Conservation (phyloP, 2,329 filamentous ascomycete genomes). For the Penicillium sp. region DNA sequence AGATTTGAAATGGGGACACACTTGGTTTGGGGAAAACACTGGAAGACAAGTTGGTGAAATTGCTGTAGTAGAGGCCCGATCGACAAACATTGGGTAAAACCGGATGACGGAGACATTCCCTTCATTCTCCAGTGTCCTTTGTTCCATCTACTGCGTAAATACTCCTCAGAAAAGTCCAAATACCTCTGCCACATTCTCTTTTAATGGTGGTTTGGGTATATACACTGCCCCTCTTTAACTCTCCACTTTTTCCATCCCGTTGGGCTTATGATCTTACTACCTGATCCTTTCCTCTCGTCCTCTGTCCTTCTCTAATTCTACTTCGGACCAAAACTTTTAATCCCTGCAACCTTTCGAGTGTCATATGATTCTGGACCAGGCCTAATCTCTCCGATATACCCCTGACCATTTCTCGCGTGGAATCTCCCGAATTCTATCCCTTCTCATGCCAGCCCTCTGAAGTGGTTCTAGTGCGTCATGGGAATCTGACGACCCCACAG, state of each 20-base stretch:
- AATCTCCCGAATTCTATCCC: neutral
- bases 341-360: neutral
- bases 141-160: neutral
- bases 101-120: conserved; percentile 5
- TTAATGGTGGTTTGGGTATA: neutral
- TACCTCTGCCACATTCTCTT: conserved; percentile 1
- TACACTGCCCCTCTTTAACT: conserved; percentile 2
- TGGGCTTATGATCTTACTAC: conserved; percentile 4
- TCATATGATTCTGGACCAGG: conserved; percentile 14
- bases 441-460: conserved; percentile 6
- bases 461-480: conserved; percentile 12
- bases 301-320: neutral
- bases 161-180: neutral
- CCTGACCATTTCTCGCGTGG: conserved; percentile 4
- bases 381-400: conserved; percentile 8
- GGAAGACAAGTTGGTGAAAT: neutral
- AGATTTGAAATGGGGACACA: neutral
- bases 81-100: neutral
- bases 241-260: conserved; percentile 2
- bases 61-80: neutral
- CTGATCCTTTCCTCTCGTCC: neutral
- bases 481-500: conserved; percentile 10
- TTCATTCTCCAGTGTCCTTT: conserved; percentile 5
- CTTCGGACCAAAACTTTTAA: neutral
- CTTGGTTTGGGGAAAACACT: neutral